phyloP scores from a whole-genome alignment of 805 yeast genomes.

The Ogataea pini region DNA sequence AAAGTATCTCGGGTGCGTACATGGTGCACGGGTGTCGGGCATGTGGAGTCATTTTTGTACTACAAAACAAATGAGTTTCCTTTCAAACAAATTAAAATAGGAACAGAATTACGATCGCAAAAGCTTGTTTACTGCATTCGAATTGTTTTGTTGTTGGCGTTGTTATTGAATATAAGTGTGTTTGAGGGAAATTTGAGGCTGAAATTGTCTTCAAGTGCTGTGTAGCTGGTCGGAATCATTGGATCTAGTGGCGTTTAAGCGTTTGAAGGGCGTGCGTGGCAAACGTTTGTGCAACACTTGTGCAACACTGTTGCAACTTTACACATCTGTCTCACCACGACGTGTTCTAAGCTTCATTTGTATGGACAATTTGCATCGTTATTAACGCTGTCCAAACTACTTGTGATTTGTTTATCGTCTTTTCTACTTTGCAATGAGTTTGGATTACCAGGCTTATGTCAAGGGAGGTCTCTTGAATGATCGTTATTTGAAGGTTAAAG shows the following conservation, averaged over 20 bases:
- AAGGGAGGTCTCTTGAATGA: conserved; percentile 51
- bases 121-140: neutral
- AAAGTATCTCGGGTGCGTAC: too few species aligned
- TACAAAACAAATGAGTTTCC: conserved; percentile 3
- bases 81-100: neutral
- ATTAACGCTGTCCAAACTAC: too few species aligned
- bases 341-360: too few species aligned
- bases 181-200: neutral
- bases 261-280: conserved; percentile 9
- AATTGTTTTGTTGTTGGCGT: conserved; percentile 3
- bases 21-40: conserved; percentile 5
- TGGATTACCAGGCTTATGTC: conserved; percentile 32
- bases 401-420: neutral
- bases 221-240: conserved; percentile 1
- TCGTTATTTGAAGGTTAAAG: conserved; percentile 67
- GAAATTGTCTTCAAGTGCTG: conserved; percentile 1
- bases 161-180: conserved; percentile 2
- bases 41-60: conserved; percentile 4
- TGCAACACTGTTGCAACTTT: too few species aligned
- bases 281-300: neutral
- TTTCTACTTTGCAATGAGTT: conserved; percentile 21
- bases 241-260: conserved; percentile 6
- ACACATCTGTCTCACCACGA: too few species aligned
- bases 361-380: too few species aligned
- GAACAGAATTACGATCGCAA: neutral